phyloP scores from a whole-genome alignment of 176 grass and related monocot genomes.

The Canna indica region DNA sequence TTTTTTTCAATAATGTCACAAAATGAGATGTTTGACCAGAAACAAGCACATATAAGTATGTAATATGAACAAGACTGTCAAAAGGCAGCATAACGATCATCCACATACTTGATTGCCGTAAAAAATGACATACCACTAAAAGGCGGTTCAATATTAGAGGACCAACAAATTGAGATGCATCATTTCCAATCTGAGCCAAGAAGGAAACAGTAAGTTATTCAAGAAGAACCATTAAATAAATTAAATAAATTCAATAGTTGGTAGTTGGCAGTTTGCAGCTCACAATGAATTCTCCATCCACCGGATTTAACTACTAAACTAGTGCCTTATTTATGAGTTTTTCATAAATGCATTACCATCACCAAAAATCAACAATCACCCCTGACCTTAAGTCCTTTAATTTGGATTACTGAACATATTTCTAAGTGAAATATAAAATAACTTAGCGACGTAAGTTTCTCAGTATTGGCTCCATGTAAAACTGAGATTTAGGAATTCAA shows the following conservation, averaged over 20 bases:
- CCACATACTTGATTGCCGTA: conserved; percentile 16
- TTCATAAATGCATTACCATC: neutral
- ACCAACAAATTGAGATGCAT: conserved; percentile 94
- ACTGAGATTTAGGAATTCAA: too few relatives aligned
- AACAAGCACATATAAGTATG: neutral
- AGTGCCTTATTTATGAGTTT: neutral
- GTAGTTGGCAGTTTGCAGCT: neutral
- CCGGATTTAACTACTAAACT: too few relatives aligned
- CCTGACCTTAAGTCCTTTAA: too few relatives aligned
- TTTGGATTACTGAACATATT: too few relatives aligned
- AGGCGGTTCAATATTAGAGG: conserved; percentile 69
- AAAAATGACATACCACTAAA: conserved; percentile 53
- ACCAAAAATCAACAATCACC: too few relatives aligned
- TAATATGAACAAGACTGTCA: neutral
- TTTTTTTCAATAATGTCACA: neutral
- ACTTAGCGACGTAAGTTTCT: too few relatives aligned
- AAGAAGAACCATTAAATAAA: neutral
- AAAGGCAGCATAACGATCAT: neutral
- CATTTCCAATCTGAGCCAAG: conserved; percentile 75
- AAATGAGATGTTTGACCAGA: neutral
- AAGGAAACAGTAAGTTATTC: neutral
- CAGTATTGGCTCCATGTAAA: too few relatives aligned
- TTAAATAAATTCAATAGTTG: neutral
- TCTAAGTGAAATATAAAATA: too few relatives aligned
- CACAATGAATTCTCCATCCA: too few relatives aligned